Evolutionary conservation across 257 asterid genomes (phyloP).

Genomic region (Fraxinus excelsior): DNA sequence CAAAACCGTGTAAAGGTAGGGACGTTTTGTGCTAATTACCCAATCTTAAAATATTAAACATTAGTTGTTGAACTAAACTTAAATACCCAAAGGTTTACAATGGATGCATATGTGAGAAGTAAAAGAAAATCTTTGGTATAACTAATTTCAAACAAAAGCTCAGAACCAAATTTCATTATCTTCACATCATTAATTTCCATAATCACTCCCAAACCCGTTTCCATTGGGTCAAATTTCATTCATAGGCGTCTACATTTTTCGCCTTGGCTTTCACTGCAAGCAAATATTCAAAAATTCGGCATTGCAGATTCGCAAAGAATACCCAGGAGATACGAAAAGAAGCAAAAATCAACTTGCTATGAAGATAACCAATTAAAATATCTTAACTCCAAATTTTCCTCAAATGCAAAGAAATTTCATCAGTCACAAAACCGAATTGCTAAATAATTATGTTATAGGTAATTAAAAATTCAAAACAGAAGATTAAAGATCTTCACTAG

Average conservation of each 20-base stretch:
- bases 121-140: background rate
- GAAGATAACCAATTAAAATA: background rate
- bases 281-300: background rate
- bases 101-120: background rate
- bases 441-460: background rate
- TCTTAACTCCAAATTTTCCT: too few species aligned
- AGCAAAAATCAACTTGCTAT: background rate
- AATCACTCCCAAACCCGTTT: conserved; percentile 3
- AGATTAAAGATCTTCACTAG: background rate
- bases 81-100: background rate
- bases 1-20: too few species aligned
- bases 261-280: background rate
- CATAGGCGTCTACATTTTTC: background rate
- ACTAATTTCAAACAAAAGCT: background rate
- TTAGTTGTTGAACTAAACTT: background rate
- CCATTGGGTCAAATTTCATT: background rate
- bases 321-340: conserved; percentile 2
- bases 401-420: too few species aligned
- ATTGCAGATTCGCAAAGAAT: background rate
- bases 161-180: conserved; percentile 3
- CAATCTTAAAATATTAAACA: background rate
- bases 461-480: background rate
- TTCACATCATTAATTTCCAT: conserved; percentile 4
- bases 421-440: background rate
- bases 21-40: too few species aligned